Evolutionary conservation across 2,329 filamentous ascomycete genomes (phyloP).

Genomic region (Dactylellina parvicollis): DNA sequence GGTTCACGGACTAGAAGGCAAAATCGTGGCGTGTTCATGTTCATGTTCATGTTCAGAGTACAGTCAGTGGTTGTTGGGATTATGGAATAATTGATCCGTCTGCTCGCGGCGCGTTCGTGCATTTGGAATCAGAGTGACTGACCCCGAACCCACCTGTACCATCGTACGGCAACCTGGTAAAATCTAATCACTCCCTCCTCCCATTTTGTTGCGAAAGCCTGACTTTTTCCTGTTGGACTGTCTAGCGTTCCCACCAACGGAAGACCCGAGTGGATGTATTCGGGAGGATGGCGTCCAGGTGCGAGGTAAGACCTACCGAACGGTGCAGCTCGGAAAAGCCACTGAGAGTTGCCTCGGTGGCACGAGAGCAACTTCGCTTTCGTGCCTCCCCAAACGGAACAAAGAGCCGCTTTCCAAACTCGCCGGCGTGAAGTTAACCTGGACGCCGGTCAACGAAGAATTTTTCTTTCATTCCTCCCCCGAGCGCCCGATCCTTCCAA

Average conservation of each 20-base stretch:
- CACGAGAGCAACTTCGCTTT: constrained; percentile 15
- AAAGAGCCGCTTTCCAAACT: constrained; percentile 31
- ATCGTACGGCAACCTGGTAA: constrained; percentile 10
- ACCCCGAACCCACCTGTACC: constrained; percentile 13
- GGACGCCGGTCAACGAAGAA: constrained; percentile 21
- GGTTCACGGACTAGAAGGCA: constrained; percentile 6
- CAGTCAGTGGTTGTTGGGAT: constrained; percentile 25
- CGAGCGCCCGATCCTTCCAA: constrained; percentile 12
- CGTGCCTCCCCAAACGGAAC: constrained; percentile 7
- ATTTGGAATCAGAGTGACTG: constrained; percentile 21
- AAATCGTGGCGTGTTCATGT: constrained; percentile 21
- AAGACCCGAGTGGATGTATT: constrained; percentile 25
- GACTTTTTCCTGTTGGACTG: background rate
- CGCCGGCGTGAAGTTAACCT: constrained; percentile 6
- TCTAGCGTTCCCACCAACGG: constrained; percentile 28
- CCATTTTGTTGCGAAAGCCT: background rate
- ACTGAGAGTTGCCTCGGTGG: constrained; percentile 34
- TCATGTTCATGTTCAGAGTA: background rate
- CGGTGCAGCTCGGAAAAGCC: constrained; percentile 29
- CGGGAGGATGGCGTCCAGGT: constrained; percentile 3
- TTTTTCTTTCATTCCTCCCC: constrained; percentile 35
- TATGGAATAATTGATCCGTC: constrained; percentile 38
- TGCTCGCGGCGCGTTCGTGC: constrained; percentile 2
- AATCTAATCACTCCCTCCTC: background rate
- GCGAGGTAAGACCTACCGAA: constrained; percentile 28